phyloP scores from a whole-genome alignment of 2,329 filamentous ascomycete genomes.

The Aureobasidium sp. region DNA sequence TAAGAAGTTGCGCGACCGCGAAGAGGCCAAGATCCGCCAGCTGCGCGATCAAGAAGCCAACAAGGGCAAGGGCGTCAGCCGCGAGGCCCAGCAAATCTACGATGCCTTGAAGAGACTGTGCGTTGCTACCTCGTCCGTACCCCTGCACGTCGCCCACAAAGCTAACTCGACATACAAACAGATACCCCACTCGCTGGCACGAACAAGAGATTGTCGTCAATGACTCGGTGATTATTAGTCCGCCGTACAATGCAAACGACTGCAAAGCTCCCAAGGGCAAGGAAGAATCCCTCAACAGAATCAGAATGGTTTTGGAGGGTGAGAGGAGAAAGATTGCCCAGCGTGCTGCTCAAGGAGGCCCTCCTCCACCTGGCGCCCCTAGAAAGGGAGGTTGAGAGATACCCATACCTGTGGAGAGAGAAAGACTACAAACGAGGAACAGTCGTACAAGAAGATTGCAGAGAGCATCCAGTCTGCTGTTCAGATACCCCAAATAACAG shows the following conservation, averaged over 20 bases:
- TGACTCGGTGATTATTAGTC: slow-evolving; percentile 50
- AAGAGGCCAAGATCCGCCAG: slow-evolving; percentile 47
- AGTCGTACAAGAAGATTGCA: neutral
- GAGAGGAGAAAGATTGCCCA: slow-evolving; percentile 35
- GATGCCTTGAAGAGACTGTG: slow-evolving; percentile 52
- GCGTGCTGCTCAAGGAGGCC: neutral
- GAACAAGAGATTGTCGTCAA: slow-evolving; percentile 51
- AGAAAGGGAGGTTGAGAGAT: slow-evolving; percentile 13
- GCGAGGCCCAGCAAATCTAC: slow-evolving; percentile 55
- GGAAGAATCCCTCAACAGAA: slow-evolving; percentile 33
- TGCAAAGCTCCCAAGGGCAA: slow-evolving; percentile 40
- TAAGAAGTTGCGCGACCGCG: slow-evolving; percentile 46
- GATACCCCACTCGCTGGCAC: slow-evolving; percentile 51
- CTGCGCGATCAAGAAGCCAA: slow-evolving; percentile 51
- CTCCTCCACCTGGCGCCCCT: neutral
- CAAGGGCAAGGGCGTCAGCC: slow-evolving; percentile 52
- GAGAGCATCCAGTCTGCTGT: neutral
- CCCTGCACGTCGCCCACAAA: neutral
- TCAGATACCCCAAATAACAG: neutral
- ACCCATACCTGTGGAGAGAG: neutral
- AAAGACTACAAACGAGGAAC: neutral
- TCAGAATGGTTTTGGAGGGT: slow-evolving; percentile 40
- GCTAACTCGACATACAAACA: slow-evolving; percentile 15
- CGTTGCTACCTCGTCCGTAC: slow-evolving; percentile 17
- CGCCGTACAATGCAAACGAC: slow-evolving; percentile 51